Evolutionary conservation across 2,329 filamentous ascomycete species (phyloP).

Genomic region (Talaromyces atroroseus): DNA sequence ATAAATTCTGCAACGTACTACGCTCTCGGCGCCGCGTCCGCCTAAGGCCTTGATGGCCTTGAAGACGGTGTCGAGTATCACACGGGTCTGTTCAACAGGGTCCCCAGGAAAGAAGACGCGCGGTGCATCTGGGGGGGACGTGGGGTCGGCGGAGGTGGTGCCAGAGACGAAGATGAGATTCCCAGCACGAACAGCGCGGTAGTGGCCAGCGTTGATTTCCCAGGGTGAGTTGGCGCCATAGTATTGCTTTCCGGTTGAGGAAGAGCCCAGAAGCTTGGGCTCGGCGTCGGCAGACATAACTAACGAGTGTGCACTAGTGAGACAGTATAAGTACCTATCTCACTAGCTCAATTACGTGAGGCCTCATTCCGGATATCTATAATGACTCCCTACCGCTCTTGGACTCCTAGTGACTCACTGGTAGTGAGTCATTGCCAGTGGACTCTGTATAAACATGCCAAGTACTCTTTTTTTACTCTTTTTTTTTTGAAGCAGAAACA

Average conservation of each 20-base stretch:
- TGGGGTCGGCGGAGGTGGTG: conserved; percentile 33
- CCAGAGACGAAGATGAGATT: conserved; percentile 34
- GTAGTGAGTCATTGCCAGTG: no score
- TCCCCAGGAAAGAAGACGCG: conserved; percentile 26
- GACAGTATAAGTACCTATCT: no score
- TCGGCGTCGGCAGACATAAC: no score
- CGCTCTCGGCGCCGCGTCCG: conserved; percentile 25
- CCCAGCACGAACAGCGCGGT: conserved; percentile 33
- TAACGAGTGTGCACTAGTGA: no score
- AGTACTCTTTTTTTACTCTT: no score
- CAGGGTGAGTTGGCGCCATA: conserved; percentile 33
- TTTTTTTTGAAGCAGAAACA: no score
- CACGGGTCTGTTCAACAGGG: conserved; percentile 28
- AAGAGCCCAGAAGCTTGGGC: no score
- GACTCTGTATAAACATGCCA: no score
- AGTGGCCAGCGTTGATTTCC: conserved; percentile 33
- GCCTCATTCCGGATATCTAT: no score
- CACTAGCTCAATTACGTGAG: no score
- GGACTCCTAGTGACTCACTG: no score
- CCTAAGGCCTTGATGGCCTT: conserved; percentile 30
- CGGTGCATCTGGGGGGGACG: conserved; percentile 23
- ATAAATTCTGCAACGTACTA: conserved; percentile 34
- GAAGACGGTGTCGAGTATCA: conserved; percentile 24
- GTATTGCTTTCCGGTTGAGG: conserved; percentile 17
- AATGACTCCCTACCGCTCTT: no score